Evolutionary conservation across 805 yeast species (phyloP), one percentile per base, ranked within the genome.

Genomic region (Starmerella riodocensis): DNA sequence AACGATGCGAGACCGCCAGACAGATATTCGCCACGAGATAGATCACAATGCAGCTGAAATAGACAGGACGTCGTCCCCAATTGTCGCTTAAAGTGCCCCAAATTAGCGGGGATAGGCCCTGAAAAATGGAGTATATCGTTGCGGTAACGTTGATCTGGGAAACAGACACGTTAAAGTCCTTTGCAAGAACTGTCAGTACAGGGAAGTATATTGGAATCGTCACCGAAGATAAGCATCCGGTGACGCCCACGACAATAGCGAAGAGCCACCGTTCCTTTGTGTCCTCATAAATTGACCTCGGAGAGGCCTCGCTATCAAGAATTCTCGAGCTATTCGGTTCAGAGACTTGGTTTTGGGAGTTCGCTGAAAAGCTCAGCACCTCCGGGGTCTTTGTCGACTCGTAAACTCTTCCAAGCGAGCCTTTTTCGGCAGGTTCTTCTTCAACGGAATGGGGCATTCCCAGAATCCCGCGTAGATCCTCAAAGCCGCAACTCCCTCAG

Each of bases 121-220:
- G 95, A 39, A 78, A 68, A 9, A 81, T 55, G 37, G 80, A 67
- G 51, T 83, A 84, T 0, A 81, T 75, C 1, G 84, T 85, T 27
- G 85, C 78, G 0, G 93, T 73, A 13, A 79, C 52, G 53, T 83
- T 80, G 39, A 76, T 73, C 39, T 65, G 59, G 38, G 73, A 77
- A 34, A 72, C 71, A 2, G 74, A 51, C 5, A 77, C 69, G 32
- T 66, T 34, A 50, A 84, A 80, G 22, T 72, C 57, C 0, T 56
- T 47, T 35, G 74, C 71, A 6, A 85, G 60, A 4, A 67, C 63
- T 0, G 76, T 71, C 16, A 84, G 58, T 0, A 84, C 84, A 0
- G 93, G 93, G 58, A 80, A 78, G 54, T 80, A 84, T 11, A 83
- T 80, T 0, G 93, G 80, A 47, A 78, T 71, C 0, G 85, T 74